Conservation (phyloP, 1,284 basidiomycete genomes). For the Ceratobasidium sp. region DNA sequence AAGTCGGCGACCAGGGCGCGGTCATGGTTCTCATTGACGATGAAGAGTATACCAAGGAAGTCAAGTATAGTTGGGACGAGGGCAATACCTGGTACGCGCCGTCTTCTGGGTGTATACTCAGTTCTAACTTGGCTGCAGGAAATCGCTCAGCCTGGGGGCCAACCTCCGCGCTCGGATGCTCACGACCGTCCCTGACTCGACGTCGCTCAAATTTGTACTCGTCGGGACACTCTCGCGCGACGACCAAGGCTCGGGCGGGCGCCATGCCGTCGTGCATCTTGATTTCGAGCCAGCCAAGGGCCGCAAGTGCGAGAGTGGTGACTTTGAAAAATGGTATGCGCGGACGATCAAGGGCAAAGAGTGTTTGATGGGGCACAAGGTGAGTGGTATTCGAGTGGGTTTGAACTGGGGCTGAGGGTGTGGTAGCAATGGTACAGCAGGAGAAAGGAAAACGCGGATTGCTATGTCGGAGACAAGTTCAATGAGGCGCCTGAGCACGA, state of each 20-base stretch:
- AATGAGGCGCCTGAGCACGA: slow-evolving; percentile 82
- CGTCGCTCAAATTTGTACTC: slow-evolving; percentile 90
- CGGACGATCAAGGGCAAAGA: slow-evolving; percentile 65
- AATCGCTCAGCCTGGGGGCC: slow-evolving; percentile 71
- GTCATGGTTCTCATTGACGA: slow-evolving; percentile 88
- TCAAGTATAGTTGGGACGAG: slow-evolving; percentile 86
- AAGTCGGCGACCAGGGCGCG: slow-evolving; percentile 90
- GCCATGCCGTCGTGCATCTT: slow-evolving; percentile 77
- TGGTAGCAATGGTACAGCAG: slow-evolving; percentile 90
- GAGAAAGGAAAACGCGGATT: slow-evolving; percentile 83
- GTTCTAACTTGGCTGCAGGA: slow-evolving; percentile 55
- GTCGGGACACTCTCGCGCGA: slow-evolving; percentile 75
- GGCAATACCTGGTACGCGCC: slow-evolving; percentile 80
- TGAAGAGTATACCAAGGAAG: slow-evolving; percentile 75
- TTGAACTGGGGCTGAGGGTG: not conserved
- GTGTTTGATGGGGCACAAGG: slow-evolving; percentile 96
- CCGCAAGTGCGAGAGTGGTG: slow-evolving; percentile 72
- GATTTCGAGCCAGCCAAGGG: slow-evolving; percentile 80
- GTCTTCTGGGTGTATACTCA: slow-evolving; percentile 9
- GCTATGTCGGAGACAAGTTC: slow-evolving; percentile 93
- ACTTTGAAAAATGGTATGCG: slow-evolving; percentile 92
- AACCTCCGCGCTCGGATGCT: slow-evolving; percentile 77
- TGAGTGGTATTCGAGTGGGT: slow-evolving; percentile 48
- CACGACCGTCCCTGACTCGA: slow-evolving; percentile 88
- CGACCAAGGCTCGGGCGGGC: slow-evolving; percentile 65